Percentiles rank a stretch among this genome's conserved stretches.
Conservation (phyloP, 2,329 filamentous ascomycete genomes). For the Fusarium graminum region DNA sequence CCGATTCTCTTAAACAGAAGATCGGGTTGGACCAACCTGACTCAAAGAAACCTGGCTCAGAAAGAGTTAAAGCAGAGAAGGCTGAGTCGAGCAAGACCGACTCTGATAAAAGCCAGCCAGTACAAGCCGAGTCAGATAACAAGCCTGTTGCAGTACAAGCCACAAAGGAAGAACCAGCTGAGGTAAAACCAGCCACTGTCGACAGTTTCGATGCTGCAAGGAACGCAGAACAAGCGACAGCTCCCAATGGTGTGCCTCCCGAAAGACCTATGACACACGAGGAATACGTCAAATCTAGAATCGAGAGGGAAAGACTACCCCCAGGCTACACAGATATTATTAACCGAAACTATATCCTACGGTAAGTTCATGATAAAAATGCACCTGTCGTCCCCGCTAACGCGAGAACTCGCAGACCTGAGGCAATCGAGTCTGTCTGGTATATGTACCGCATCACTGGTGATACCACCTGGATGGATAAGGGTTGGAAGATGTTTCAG, state of each 20-base stretch:
- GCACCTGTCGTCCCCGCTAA: conserved; percentile 9
- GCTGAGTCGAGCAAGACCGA: conserved; percentile 9
- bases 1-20: conserved; percentile 52
- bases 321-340: conserved; percentile 64
- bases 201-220: conserved; percentile 32
- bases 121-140: conserved; percentile 17
- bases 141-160: conserved; percentile 23
- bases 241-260: conserved; percentile 9
- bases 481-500: conserved; percentile 88
- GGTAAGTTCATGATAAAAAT: conserved; percentile 59
- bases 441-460: conserved; percentile 93
- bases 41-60: conserved; percentile 6
- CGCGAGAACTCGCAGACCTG: conserved; percentile 67
- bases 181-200: conserved; percentile 13
- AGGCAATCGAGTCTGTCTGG: conserved; percentile 90
- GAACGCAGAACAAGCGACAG: conserved; percentile 19
- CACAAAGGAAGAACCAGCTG: conserved; percentile 7
- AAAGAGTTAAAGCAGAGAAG: conserved; percentile 13
- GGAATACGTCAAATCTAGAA: conserved; percentile 64
- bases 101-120: conserved; percentile 1
- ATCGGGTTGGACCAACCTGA: conserved; percentile 39
- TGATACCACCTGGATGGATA: conserved; percentile 79
- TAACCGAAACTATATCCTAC: conserved; percentile 68
- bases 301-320: conserved; percentile 61
- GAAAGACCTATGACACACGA: conserved; percentile 63